Conservation (phyloP, 1,284 basidiomycete genomes). For the Moniliophthora roreri region DNA sequence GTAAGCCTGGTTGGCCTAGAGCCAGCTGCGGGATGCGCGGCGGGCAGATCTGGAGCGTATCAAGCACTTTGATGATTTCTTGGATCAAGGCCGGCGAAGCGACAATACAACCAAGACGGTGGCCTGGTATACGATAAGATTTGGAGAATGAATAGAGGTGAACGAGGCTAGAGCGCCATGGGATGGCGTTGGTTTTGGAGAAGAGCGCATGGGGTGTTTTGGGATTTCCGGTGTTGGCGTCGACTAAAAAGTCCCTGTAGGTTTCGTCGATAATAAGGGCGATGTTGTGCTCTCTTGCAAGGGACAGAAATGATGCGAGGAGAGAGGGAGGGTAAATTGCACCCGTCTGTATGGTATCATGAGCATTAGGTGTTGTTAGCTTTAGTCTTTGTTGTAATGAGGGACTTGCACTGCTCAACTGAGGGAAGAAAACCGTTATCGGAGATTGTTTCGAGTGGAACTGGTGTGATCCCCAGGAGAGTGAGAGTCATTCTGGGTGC, state of each 20-base stretch:
- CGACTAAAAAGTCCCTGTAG: constrained; percentile 77
- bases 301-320: constrained; percentile 61
- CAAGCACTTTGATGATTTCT: constrained; percentile 64
- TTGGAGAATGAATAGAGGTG: constrained; percentile 84
- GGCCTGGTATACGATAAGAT: constrained; percentile 83
- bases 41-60: constrained; percentile 81
- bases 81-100: constrained; percentile 58
- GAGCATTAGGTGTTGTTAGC: constrained; percentile 49
- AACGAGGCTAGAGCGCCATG: constrained; percentile 66
- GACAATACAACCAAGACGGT: constrained; percentile 79
- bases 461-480: constrained; percentile 61
- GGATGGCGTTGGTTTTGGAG: constrained; percentile 3
- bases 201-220: constrained; percentile 46
- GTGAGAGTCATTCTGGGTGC: constrained; percentile 66
- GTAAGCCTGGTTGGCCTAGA: constrained; percentile 47
- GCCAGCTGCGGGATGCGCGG: constrained; percentile 73
- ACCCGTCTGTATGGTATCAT: constrained; percentile 63
- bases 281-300: constrained; percentile 59
- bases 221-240: constrained; percentile 23
- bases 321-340: constrained; percentile 65
- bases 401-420: constrained; percentile 39
- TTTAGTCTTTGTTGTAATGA: constrained; percentile 60
- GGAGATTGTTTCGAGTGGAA: constrained; percentile 61
- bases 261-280: constrained; percentile 89
- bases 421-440: constrained; percentile 64